phyloP scores from a whole-genome alignment of 2,329 filamentous ascomycete genomes.

The Ophiognomonia clavigignenti-juglandacearum region DNA sequence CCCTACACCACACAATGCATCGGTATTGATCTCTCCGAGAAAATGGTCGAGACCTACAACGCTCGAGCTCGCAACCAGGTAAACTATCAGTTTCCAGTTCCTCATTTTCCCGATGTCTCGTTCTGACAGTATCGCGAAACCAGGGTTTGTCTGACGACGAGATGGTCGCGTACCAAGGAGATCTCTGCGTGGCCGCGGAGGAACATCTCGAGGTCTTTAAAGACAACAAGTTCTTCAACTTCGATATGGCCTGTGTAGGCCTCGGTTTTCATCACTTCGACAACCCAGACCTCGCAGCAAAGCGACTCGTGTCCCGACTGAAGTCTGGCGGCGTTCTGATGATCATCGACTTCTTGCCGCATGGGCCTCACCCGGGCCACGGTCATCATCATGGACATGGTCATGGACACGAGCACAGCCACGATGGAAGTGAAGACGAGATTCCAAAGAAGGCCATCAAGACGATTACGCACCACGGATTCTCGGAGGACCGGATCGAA shows the following conservation, averaged over 20 bases:
- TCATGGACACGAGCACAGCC: background rate
- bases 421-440: background rate
- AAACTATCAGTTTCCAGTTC: conserved; percentile 14
- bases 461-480: conserved; percentile 63
- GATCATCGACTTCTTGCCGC: conserved; percentile 63
- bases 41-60: conserved; percentile 68
- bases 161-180: conserved; percentile 53
- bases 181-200: conserved; percentile 46
- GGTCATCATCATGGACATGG: background rate
- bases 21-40: conserved; percentile 66
- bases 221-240: conserved; percentile 58
- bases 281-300: conserved; percentile 55
- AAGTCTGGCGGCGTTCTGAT: conserved; percentile 62
- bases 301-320: conserved; percentile 55
- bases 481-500: conserved; percentile 54
- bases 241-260: conserved; percentile 57
- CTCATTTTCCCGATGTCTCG: background rate
- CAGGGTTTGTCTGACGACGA: conserved; percentile 46
- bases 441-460: conserved; percentile 23
- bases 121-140: background rate
- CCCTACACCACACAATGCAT: conserved; percentile 58
- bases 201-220: conserved; percentile 50
- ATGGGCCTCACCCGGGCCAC: conserved; percentile 28
- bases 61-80: conserved; percentile 50
- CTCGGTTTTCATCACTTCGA: conserved; percentile 65